Base-by-base conservation (phyloP, 306 rosid species). In the Cucumis melo region DNA sequence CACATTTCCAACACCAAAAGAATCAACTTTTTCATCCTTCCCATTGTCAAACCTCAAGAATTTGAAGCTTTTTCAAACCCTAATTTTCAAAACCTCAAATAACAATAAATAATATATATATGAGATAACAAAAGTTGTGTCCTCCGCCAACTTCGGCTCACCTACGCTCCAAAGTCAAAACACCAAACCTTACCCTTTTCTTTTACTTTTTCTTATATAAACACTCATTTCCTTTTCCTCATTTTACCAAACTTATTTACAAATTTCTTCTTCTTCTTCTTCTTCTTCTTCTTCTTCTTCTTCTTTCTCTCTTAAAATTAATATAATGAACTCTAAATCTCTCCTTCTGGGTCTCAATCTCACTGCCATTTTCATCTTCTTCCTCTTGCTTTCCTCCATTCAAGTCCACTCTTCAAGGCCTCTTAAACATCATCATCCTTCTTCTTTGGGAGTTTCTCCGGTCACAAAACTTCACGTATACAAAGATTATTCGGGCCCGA, bases 401-500 rank as follows among this genome's bases (percentile, higher is more conserved):
- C 81, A 83, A 32, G 89, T 78, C 59, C 88, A 90, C 32, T 86
- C 83, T 48, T 78, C 61, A 11, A 86, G 93, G 78, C 68, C 55
- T 64, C 77, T 84, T 63, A 60, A 70, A 56, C 78, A 64, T 9
- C 3, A 12, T 48, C 78, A 64, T 17, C 3, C 6, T 23, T n/a
- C 38, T 56, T 21, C 80, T 77, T 10, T 65, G 20, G 74, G 59
- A 10, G n/a, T 74, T 17, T 15, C 73, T 21, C 17, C 56, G 7
- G 66, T 55, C 21, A 58, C 55, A 1, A 17, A 44, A 29, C 59
- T 71, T 80, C 46, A 72, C 16, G 5, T 71, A n/a, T 62, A 54
- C 63, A 77, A 73, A 84, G 85, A 81, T 78, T 66, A 82, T 67
- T 87, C 87, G 0, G 86, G 87, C 5, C 87, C 90, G 11, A 87